Conservation (phyloP, 495 filamentous ascomycete species). For the Xylaria scruposa region DNA sequence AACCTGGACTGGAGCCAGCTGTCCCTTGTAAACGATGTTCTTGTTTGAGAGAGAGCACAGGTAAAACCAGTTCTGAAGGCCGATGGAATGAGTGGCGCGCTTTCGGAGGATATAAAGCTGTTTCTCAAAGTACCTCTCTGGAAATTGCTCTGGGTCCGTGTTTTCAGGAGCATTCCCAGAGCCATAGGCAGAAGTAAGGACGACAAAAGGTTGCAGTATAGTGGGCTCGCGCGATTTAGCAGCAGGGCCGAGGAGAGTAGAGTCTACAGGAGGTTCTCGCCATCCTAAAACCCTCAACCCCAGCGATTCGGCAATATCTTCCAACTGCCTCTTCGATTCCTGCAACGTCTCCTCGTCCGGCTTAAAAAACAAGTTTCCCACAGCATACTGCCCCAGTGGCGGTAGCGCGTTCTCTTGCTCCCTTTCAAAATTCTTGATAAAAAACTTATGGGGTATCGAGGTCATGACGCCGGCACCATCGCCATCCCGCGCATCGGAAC, state of each 20-base stretch:
- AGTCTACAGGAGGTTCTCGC: constrained; percentile 95
- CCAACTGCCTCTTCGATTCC: constrained; percentile 86
- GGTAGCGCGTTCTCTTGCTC: constrained; percentile 87
- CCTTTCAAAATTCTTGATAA: constrained; percentile 95
- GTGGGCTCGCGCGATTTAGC: constrained; percentile 92
- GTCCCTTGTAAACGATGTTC: constrained; percentile 99
- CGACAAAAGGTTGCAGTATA: constrained; percentile 95
- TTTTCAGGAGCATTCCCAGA: constrained; percentile 80
- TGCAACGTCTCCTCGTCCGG: constrained; percentile 86
- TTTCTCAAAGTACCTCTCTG: constrained; percentile 85
- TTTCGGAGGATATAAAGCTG: constrained; percentile 96
- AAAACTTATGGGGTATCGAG: constrained; percentile 98
- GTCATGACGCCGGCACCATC: constrained; percentile 99
- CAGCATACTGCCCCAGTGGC: constrained; percentile 91
- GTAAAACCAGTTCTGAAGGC: constrained; percentile 99
- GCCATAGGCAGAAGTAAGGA: constrained; percentile 85
- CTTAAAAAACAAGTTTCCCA: constrained; percentile 98
- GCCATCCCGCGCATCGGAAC: constrained; percentile 95
- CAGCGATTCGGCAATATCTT: constrained; percentile 86
- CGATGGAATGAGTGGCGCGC: constrained; percentile 91
- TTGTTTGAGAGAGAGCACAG: constrained; percentile 96
- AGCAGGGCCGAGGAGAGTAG: constrained; percentile 89
- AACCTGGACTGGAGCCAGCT: constrained; percentile 95
- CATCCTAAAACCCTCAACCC: constrained; percentile 93
- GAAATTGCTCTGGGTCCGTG: constrained; percentile 79